Base-by-base conservation (phyloP, 306 rosid species). In the Cicer pinnatifidum region DNA sequence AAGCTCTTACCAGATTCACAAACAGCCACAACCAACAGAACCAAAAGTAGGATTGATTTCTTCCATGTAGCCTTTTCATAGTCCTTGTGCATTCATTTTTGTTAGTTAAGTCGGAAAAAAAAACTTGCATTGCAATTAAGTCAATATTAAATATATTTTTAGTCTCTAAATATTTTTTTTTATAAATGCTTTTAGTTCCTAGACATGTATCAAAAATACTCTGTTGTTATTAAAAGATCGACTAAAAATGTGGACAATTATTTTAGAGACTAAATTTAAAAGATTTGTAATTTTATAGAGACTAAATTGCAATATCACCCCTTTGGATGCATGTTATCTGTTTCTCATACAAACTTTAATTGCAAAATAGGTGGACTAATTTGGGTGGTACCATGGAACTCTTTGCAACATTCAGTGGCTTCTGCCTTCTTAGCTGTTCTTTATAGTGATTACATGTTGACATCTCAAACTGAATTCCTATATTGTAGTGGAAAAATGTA, bases 361-460 rank as follows among this genome's bases (percentile, higher is more conserved):
- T 50, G 12, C 54, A 37, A 59, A 79, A 38, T 77, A 88, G 97
- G 82, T 84, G 89, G 94, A 38, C 57, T 87, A 41, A 84, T 91
- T 62, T 89, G 97, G 97, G 83, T 85, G 66, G 60, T 15, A 38
- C 67, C 83, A 54, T 81, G 88, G 90, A 84, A 83, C 78, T 15
- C 86, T 57, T 65, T 91, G 75, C 94, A 85, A 51, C 67, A 87
- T 73, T 51, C 89, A 15, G 80, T 91, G 71, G 86, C 94, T 67
- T 89, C 90, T 40, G 86, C 94, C 48, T 91, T 91, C 81, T 82
- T 91, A 54, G 78, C 94, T 19, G 80, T 87, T 82, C 79, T 89
- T 20, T 87, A 78, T 47, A 84, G 94, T n/a, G 92, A 89, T 81
- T 87, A 91, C 86, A 87, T 89, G 92, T 59, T 73, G 7, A 73